Conservation (phyloP, 257 asterid species). For the Solanum chilense region DNA sequence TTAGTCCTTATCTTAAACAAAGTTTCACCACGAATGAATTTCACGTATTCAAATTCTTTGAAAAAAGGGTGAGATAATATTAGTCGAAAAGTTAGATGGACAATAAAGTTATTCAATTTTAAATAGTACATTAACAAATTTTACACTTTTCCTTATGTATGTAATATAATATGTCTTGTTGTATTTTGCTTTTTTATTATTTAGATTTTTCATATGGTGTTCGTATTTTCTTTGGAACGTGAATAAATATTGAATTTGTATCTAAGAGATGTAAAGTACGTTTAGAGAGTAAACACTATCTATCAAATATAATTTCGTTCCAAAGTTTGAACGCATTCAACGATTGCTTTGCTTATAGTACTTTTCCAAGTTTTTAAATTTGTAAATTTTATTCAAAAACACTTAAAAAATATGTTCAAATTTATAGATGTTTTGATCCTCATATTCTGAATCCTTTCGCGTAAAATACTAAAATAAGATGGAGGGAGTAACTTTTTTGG, state of each 20-base stretch:
- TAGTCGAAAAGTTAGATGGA: accelerated
- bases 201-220: no score
- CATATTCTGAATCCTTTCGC: background rate
- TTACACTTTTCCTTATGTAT: background rate
- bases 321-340: background rate
- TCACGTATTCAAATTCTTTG: background rate
- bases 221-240: background rate
- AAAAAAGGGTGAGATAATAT: background rate
- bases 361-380: background rate
- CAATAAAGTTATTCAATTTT: background rate
- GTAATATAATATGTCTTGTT: background rate
- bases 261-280: background rate
- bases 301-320: background rate
- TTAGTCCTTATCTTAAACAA: background rate
- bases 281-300: background rate
- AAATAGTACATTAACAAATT: background rate
- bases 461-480: background rate
- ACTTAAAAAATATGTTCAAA: background rate
- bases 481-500: background rate
- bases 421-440: background rate
- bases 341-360: background rate
- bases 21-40: background rate
- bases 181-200: background rate
- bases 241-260: background rate
- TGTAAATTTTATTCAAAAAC: background rate